These are phyloP conservation scores for Fusarium sp. DNA, from an alignment of 2,329 filamentous ascomycete species.

Conservation along the genomic window DNA sequence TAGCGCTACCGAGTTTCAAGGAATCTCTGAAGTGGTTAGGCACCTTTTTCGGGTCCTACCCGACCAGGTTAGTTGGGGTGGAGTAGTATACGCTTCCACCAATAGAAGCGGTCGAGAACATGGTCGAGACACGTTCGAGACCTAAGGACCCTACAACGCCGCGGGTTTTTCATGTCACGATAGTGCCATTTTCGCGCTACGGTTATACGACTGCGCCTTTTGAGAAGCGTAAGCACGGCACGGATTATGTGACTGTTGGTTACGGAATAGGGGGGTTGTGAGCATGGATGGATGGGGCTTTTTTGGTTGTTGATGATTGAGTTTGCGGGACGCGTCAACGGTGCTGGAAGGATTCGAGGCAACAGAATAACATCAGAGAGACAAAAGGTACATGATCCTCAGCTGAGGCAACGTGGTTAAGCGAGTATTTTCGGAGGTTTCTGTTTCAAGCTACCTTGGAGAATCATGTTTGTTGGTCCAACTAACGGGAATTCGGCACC, in stretches of 20 bases:
- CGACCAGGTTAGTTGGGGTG: not conserved
- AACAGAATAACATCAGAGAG: not conserved
- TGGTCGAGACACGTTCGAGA: not conserved
- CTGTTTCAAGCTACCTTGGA: not conserved
- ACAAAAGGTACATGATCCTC: not conserved
- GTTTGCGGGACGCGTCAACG: not conserved
- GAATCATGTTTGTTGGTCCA: not conserved
- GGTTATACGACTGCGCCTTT: conserved; percentile 3
- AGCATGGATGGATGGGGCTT: not conserved
- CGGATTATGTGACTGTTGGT: not conserved
- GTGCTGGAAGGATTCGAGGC: not conserved
- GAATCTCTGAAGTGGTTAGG: not conserved
- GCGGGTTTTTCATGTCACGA: not conserved
- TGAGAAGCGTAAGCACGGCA: not conserved
- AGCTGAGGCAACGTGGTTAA: not conserved
- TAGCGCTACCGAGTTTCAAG: not conserved
- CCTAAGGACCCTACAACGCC: not conserved
- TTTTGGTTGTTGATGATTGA: not conserved
- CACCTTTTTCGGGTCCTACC: not conserved
- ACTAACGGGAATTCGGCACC: not conserved
- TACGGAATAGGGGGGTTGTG: not conserved
- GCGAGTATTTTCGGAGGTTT: not conserved
- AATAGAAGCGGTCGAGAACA: not conserved
- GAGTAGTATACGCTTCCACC: not conserved
- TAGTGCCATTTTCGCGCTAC: not conserved